phyloP scores from a whole-genome alignment of 2,329 filamentous ascomycete genomes.

The Scytalidium sp. region DNA sequence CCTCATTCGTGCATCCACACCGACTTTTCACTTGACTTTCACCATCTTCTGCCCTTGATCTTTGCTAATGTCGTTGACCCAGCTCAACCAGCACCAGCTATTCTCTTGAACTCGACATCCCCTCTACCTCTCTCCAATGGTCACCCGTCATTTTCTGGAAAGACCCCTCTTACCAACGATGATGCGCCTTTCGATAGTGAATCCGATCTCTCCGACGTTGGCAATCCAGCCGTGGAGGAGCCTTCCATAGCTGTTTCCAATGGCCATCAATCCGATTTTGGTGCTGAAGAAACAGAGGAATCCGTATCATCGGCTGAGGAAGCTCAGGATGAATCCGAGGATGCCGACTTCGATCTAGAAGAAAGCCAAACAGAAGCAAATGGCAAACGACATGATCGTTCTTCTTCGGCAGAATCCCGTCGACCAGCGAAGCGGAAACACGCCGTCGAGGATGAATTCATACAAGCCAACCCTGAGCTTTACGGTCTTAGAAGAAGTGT shows the following conservation, averaged over 20 bases:
- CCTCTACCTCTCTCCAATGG: slow-evolving; percentile 66
- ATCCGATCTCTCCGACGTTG: slow-evolving; percentile 73
- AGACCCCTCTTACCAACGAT: slow-evolving; percentile 34
- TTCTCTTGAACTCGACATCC: slow-evolving; percentile 60
- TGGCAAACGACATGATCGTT: slow-evolving; percentile 47
- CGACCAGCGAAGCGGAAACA: slow-evolving; percentile 72
- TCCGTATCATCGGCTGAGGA: slow-evolving; percentile 27
- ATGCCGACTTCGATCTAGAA: slow-evolving; percentile 74
- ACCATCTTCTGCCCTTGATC: slow-evolving; percentile 16
- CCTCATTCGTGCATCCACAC: slow-evolving; percentile 10
- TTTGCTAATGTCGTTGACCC: slow-evolving; percentile 47
- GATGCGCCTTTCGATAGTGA: slow-evolving; percentile 58
- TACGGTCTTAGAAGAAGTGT: slow-evolving; percentile 94
- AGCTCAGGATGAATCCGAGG: slow-evolving; percentile 55
- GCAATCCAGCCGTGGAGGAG: slow-evolving; percentile 51
- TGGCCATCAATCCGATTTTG: slow-evolving; percentile 29
- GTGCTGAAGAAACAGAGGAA: slow-evolving; percentile 22
- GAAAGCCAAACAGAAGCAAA: slow-evolving; percentile 51
- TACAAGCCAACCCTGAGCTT: slow-evolving; percentile 87
- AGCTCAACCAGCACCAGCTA: slow-evolving; percentile 56
- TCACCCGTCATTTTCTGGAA: slow-evolving; percentile 54
- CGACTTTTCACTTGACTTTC: slow-evolving; percentile 12
- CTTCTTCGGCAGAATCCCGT: slow-evolving; percentile 69
- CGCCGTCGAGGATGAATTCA: slow-evolving; percentile 70
- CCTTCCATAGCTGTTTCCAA: slow-evolving; percentile 45